Evolutionary conservation across 768 basidiomycete genomes (phyloP), one percentile per base, ranked within the genome.

Genomic region (Amylocystis lapponica): DNA sequence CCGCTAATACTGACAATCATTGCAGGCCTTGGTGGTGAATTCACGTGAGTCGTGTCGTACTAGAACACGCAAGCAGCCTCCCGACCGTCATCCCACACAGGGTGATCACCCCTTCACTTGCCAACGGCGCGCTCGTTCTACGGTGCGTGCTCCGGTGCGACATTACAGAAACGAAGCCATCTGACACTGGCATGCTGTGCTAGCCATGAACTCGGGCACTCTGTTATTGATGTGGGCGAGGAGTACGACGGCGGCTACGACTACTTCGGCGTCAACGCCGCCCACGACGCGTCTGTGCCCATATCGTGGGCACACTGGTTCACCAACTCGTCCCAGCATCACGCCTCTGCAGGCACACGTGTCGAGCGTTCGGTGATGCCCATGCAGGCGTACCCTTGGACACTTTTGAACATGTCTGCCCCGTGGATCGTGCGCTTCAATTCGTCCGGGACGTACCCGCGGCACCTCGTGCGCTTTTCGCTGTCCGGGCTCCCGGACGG

Each of bases 161-260:
- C 23, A 7, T 29, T 33, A 33, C 26, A 12, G 4, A 3, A 17
- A 8, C n/a, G 21, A 12, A 7, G n/a, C 14, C n/a, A 11, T 16
- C n/a, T 23, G 10, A n/a, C 13, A 29, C 41, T 21, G 11, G 45
- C 14, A 36, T 21, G 17, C 10, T 21, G 13, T 33, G 12, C 10
- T 25, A 64, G 63, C 5, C 86, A 87, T 53, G 86, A 88, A 60
- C 75, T 88, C 1, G 86, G 86, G 0, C 86, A 90, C 62, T 86
- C 83, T 19, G 76, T 88, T 36, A 84, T 88, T 51, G 66, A 76
- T 6, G 80, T 86, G 16, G 87, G 87, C 4, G 87, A 89, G 62
- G 86, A 88, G 63, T 88, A 90, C 55, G 87, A 89, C 50, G 86
- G 86, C 11, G 86, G 84, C 4, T 78, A 62, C 47, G 80, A 69